Evolutionary conservation across 352 stramenopile genomes (phyloP), one percentile per base, ranked within the genome.

Genomic region (Phytophthora europaea): DNA sequence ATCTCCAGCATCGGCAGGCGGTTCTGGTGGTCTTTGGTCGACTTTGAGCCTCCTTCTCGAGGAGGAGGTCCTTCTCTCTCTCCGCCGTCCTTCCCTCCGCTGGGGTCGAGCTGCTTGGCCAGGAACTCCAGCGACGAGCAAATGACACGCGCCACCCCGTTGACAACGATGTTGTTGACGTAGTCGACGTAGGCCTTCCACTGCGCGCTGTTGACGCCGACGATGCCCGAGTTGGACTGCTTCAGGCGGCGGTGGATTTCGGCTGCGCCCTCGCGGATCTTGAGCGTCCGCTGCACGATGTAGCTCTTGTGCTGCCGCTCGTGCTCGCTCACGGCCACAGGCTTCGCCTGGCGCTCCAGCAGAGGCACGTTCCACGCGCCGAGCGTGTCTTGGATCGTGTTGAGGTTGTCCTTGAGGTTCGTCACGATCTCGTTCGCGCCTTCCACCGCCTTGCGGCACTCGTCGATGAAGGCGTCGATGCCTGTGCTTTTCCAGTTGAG

Each of bases 141-240:
- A 55, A 96, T 95, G 58, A 94, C 88, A 2, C 85, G 85, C 0
- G 97, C 93, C 4, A 99, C 87, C 22, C 98, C 98, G 53, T 96
- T 90, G 16, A 99, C 93, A 15, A 99, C 95, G 18, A 99, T 97
- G 74, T 97, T 99, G 80, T 99, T 99, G 54, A 99, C 94, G 67
- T 99, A 99, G 73, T 99, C 95, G 20, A 99, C 92, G 69, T 99
- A 99, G 15, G 92, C 93, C 60, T 96, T 98, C 98, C 98, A 99
- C 76, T 99, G 88, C n/a, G 95, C 96, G 28, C 88, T 94, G 69
- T 98, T 98, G 45, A 97, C 96, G 13, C 89, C 84, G 12, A 98
- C 92, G 33, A 99, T 94, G 9, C 97, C 85, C 16, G 97, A 96
- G 75, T 99, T 99, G 2, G 94, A 98, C 68, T 99, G 95, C 76